These are phyloP conservation scores for Hemisphaericaspora subhashii DNA, from an alignment of 1,139 yeast species.

Conservation along the genomic window DNA sequence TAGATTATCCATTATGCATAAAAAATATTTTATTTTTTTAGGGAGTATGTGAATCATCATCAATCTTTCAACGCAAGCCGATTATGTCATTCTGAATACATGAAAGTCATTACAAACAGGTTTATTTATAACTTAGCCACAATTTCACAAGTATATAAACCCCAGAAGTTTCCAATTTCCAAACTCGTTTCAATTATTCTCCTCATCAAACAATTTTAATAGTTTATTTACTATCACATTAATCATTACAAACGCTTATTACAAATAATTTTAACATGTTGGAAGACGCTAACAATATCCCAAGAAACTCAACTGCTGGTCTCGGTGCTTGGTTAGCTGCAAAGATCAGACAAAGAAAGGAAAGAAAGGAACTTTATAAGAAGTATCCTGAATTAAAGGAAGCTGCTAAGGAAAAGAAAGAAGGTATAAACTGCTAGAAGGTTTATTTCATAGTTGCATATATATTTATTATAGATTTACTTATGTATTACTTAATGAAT, in stretches of 20 bases:
- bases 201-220: constrained; percentile 2
- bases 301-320: constrained; percentile 6
- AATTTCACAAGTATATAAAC: not conserved
- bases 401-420: constrained; percentile 2
- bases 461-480: not conserved
- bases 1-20: not conserved
- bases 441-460: not conserved
- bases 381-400: constrained; percentile 5
- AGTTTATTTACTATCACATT: not conserved
- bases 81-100: not conserved
- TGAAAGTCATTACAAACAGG: no score
- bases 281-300: constrained; percentile 4
- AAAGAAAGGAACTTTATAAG: constrained; percentile 4
- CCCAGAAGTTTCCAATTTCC: no score
- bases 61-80: no score
- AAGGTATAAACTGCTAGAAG: not conserved
- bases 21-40: no score
- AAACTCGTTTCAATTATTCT: not conserved
- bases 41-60: no score
- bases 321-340: constrained; percentile 5
- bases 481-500: not conserved
- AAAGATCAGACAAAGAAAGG: constrained; percentile 4
- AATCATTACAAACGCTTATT: not conserved
- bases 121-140: not conserved
- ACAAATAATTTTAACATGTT: constrained; percentile 3